A percentile compares a stretch with the other conserved stretches of the same genome.
Conservation (phyloP, 768 basidiomycete genomes). For the Dacryopinax spathularia region DNA sequence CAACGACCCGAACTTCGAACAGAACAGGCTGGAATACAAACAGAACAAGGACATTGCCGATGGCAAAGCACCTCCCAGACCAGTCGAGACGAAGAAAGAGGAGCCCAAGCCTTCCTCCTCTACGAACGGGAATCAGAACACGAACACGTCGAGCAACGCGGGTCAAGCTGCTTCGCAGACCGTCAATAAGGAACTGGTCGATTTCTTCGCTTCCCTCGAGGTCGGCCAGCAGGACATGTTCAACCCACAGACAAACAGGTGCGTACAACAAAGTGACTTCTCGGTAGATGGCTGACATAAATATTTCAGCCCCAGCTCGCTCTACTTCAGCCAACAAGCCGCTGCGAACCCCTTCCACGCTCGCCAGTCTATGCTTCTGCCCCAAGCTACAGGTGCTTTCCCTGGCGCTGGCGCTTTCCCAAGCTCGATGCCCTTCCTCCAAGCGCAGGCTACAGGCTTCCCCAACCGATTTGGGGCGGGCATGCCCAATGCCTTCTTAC, state of each 20-base stretch:
- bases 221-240: conserved; percentile 60
- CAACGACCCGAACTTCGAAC: conserved; percentile 91
- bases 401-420: conserved; percentile 23
- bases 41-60: conserved; percentile 59
- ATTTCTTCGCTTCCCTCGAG: conserved; percentile 87
- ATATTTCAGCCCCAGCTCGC: conserved; percentile 11
- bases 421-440: conserved; percentile 31
- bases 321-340: conserved; percentile 37
- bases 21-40: conserved; percentile 85
- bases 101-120: neutral
- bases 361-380: conserved; percentile 37
- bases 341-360: conserved; percentile 66
- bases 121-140: neutral
- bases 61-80: conserved; percentile 16
- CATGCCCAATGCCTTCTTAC: conserved; percentile 16
- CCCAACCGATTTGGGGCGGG: conserved; percentile 35
- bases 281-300: neutral
- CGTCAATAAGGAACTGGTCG: conserved; percentile 42
- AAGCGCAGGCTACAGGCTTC: conserved; percentile 27
- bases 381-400: conserved; percentile 20
- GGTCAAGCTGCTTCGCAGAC: conserved; percentile 15
- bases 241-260: conserved; percentile 50
- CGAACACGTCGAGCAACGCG: conserved; percentile 6
- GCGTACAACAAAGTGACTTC: conserved; percentile 8
- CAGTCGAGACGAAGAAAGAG: neutral